Conservation (phyloP, 768 basidiomycete species). For the Candolleomyces aberdarensis region DNA sequence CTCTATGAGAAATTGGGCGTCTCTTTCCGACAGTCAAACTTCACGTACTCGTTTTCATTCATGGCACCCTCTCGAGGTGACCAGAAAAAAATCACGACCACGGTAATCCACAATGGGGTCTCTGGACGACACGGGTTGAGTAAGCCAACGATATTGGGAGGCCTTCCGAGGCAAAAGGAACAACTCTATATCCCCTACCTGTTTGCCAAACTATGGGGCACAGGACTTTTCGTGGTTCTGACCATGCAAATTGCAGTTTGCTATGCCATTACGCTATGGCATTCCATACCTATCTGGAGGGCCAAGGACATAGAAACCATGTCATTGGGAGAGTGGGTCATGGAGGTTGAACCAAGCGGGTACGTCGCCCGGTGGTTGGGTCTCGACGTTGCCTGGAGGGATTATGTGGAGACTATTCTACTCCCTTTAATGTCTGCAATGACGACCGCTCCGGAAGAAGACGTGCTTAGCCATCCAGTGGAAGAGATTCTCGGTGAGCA, state of each 20-base stretch:
- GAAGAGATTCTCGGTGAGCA: slow-evolving; percentile 62
- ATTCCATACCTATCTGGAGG: slow-evolving; percentile 42
- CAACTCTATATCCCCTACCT: neutral
- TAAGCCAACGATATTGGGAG: slow-evolving; percentile 38
- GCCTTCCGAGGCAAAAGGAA: slow-evolving; percentile 5
- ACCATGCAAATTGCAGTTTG: slow-evolving; percentile 41
- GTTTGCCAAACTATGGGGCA: slow-evolving; percentile 23
- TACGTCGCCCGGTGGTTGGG: slow-evolving; percentile 38
- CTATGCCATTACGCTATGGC: slow-evolving; percentile 41
- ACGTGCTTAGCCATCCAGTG: slow-evolving; percentile 55
- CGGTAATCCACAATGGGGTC: slow-evolving; percentile 63
- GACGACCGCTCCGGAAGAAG: slow-evolving; percentile 59
- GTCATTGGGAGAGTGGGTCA: slow-evolving; percentile 51
- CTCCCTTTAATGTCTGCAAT: slow-evolving; percentile 71
- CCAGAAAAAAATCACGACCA: slow-evolving; percentile 36
- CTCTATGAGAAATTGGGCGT: slow-evolving; percentile 64
- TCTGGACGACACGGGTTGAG: slow-evolving; percentile 53
- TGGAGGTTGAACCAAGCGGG: slow-evolving; percentile 37
- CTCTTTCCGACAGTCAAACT: slow-evolving; percentile 51
- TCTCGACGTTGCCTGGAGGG: slow-evolving; percentile 48
- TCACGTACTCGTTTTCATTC: slow-evolving; percentile 70
- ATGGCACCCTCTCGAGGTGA: slow-evolving; percentile 28
- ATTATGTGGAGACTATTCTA: slow-evolving; percentile 52
- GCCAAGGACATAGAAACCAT: slow-evolving; percentile 23
- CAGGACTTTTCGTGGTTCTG: slow-evolving; percentile 39